Evolutionary conservation across 73 alveolate genomes (phyloP).

Genomic region (Tetrahymena borealis): DNA sequence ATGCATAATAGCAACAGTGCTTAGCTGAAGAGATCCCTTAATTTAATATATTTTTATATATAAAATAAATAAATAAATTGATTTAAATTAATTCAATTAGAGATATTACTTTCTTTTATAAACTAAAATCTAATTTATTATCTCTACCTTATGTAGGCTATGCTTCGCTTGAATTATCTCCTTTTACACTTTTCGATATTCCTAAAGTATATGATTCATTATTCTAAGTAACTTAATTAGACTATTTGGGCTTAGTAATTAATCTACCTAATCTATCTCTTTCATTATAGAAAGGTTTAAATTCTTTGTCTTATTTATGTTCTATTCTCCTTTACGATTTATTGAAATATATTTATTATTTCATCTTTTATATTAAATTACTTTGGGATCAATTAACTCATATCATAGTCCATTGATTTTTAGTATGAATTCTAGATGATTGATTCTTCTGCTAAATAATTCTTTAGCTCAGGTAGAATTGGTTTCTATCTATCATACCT

Average conservation of each 20-base stretch:
- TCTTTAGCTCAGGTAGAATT: background rate
- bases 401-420: background rate
- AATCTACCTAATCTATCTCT: background rate
- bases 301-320: background rate
- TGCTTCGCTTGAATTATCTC: background rate
- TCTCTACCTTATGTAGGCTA: background rate
- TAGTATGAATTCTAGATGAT: background rate
- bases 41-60: background rate
- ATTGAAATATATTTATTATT: background rate
- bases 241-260: background rate
- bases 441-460: background rate
- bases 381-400: background rate
- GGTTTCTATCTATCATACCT: background rate
- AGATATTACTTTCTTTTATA: too few relatives aligned
- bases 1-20: background rate
- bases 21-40: background rate
- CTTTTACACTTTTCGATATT: background rate
- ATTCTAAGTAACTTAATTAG: background rate
- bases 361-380: background rate
- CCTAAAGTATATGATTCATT: background rate
- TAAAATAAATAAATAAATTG: too few relatives aligned
- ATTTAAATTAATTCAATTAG: too few relatives aligned
- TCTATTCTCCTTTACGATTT: background rate
- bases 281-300: background rate
- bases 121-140: too few relatives aligned